A percentile compares a stretch with the other conserved stretches of the same genome.
These are phyloP conservation scores for Canavalia gladiata DNA, from an alignment of 306 rosid species.

Conservation along the genomic window DNA sequence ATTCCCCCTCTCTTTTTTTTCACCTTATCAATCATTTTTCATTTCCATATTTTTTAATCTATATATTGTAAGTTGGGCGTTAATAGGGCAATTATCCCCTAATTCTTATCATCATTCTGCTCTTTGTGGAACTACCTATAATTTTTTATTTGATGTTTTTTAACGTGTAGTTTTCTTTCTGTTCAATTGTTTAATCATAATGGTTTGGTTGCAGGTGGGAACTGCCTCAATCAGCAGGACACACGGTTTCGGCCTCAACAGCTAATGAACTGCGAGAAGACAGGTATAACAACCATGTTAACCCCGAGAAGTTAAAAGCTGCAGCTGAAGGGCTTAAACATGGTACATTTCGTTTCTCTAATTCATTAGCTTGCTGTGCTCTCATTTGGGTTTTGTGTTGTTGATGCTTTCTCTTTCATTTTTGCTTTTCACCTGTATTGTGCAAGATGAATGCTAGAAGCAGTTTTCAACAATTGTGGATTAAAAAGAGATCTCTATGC, in stretches of 20 bases:
- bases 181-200: constrained; percentile 1
- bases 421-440: neutral
- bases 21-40: neutral
- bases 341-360: constrained; percentile 53
- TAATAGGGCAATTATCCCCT: neutral
- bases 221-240: constrained; percentile 53
- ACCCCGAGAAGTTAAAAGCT: constrained; percentile 88
- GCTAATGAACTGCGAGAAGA: constrained; percentile 88
- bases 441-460: neutral
- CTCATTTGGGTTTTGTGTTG: constrained; percentile 13
- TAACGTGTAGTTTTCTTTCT: neutral
- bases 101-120: too few species aligned
- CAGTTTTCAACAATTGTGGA: constrained; percentile 5
- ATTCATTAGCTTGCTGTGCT: neutral
- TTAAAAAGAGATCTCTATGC: neutral
- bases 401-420: constrained; percentile 21
- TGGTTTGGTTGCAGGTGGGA: constrained; percentile 75
- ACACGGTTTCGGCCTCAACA: constrained; percentile 73
- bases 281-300: constrained; percentile 50
- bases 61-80: neutral
- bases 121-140: too few species aligned
- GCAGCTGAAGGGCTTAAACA: constrained; percentile 86
- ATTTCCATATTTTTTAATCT: neutral
- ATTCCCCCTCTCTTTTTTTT: neutral
- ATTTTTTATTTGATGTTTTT: neutral